These are phyloP conservation scores for Pterocarpus macrocarpus DNA, from an alignment of 306 rosid species.

Conservation along the genomic window DNA sequence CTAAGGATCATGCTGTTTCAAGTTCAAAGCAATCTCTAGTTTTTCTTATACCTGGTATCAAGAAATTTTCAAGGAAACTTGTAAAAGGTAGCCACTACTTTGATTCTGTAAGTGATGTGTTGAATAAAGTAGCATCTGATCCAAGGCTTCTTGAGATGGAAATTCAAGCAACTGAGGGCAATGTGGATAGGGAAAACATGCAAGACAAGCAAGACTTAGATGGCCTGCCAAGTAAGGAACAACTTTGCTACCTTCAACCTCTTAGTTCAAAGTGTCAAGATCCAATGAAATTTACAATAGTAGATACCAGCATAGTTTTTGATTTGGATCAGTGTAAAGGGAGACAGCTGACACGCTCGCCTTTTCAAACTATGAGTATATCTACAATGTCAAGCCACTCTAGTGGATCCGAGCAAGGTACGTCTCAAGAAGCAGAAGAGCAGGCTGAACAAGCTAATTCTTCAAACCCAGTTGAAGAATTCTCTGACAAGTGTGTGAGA, in stretches of 20 bases:
- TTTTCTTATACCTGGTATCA: constrained; percentile 60
- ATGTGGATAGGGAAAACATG: constrained; percentile 37
- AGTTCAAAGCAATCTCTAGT: constrained; percentile 58
- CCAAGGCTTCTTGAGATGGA: constrained; percentile 60
- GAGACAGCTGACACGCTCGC: constrained; percentile 56
- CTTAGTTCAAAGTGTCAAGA: constrained; percentile 48
- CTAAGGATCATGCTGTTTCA: constrained; percentile 49
- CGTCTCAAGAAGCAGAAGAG: constrained; percentile 51
- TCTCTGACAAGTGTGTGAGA: constrained; percentile 40
- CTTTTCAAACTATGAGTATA: constrained; percentile 43
- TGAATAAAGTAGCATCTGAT: constrained; percentile 64
- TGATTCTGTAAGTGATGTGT: constrained; percentile 64
- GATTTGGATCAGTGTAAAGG: constrained; percentile 49
- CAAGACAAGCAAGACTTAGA: constrained; percentile 42
- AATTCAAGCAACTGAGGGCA: constrained; percentile 46
- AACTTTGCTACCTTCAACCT: constrained; percentile 49
- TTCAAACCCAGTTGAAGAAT: constrained; percentile 34
- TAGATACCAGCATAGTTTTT: constrained; percentile 62
- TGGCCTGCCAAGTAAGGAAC: constrained; percentile 43
- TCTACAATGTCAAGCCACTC: constrained; percentile 48
- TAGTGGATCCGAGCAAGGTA: constrained; percentile 49
- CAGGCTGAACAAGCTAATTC: constrained; percentile 29
- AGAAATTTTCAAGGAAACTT: constrained; percentile 68
- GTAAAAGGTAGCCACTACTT: constrained; percentile 68
- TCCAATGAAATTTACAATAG: constrained; percentile 50